Conservation (phyloP, 139 green algal genomes). For the Trebouxia sp. region DNA sequence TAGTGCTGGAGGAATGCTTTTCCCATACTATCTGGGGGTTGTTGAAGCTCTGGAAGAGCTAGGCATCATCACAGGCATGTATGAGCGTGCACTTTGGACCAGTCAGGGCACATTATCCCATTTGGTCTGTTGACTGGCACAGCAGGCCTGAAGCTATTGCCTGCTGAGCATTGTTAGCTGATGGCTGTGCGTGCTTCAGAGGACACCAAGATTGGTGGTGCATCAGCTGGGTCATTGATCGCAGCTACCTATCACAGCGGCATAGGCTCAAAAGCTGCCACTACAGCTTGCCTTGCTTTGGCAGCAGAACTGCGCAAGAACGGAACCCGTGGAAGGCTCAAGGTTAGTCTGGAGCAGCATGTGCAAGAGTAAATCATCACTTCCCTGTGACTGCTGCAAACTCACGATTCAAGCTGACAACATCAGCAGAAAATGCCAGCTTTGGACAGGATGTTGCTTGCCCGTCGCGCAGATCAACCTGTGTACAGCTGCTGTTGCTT, state of each 20-base stretch:
- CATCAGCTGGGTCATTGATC: constrained; percentile 76
- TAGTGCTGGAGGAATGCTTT: constrained; percentile 55
- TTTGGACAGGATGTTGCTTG: too few relatives aligned
- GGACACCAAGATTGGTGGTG: constrained; percentile 60
- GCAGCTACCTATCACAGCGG: constrained; percentile 67
- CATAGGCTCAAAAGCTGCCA: constrained; percentile 46
- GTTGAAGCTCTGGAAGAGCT: constrained; percentile 44
- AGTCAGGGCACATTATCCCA: too few relatives aligned
- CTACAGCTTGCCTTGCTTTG: constrained; percentile 47
- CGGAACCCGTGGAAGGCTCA: constrained; percentile 60
- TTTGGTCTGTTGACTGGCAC: too few relatives aligned
- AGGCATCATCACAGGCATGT: constrained; percentile 54
- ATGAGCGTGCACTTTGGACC: too few relatives aligned
- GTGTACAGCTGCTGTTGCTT: too few relatives aligned
- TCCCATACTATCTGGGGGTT: constrained; percentile 71
- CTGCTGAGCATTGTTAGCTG: neutral
- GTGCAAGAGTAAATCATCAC: too few relatives aligned
- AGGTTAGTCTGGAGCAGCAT: constrained; percentile 41
- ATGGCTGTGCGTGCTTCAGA: constrained; percentile 17
- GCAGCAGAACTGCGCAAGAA: constrained; percentile 49
- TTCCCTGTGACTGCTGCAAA: too few relatives aligned
- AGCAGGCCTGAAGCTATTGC: too few relatives aligned
- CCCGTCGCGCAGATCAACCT: too few relatives aligned
- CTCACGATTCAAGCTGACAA: too few relatives aligned
- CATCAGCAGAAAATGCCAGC: too few relatives aligned